Conservation (phyloP, 108 stramenopile species). For the Fistulifera solaris region DNA sequence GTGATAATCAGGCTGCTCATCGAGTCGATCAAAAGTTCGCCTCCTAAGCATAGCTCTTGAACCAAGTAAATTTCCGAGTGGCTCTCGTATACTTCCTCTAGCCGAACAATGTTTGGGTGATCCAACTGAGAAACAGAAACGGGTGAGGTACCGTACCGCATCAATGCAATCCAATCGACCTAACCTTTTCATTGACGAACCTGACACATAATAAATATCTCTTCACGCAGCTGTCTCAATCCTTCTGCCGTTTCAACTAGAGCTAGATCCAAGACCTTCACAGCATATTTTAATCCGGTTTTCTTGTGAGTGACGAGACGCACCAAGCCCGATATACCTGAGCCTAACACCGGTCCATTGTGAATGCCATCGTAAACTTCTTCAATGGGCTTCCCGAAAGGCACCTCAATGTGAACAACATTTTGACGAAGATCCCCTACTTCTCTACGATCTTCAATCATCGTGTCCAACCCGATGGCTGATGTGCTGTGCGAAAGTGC, state of each 20-base stretch:
- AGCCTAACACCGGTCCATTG: constrained; percentile 70
- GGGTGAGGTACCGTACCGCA: too few species aligned
- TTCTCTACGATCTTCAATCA: constrained; percentile 44
- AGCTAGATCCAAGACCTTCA: constrained; percentile 77
- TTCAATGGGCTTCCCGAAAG: constrained; percentile 82
- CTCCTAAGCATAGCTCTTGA: constrained; percentile 91
- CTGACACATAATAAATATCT: constrained; percentile 86
- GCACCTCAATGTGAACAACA: constrained; percentile 77
- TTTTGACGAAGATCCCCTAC: constrained; percentile 29
- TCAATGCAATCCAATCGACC: too few species aligned
- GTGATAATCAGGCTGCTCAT: constrained; percentile 84
- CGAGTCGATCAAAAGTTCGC: constrained; percentile 90
- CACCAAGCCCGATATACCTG: constrained; percentile 73
- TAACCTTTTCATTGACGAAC: too few species aligned
- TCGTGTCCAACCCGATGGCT: constrained; percentile 44
- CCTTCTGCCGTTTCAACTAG: constrained; percentile 67
- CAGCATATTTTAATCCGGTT: constrained; percentile 68
- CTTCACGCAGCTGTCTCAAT: constrained; percentile 65
- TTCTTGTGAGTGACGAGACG: constrained; percentile 60
- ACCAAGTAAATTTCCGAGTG: constrained; percentile 83
- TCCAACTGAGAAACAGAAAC: constrained; percentile 49
- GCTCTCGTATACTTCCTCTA: constrained; percentile 78
- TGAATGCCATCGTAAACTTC: constrained; percentile 84
- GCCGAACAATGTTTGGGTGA: constrained; percentile 80
- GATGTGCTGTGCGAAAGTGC: constrained; percentile 30